Percentiles rank a stretch among this genome's conserved stretches.
phyloP scores from a whole-genome alignment of 2,329 filamentous ascomycete species.

The Microdochium bolleyi region DNA sequence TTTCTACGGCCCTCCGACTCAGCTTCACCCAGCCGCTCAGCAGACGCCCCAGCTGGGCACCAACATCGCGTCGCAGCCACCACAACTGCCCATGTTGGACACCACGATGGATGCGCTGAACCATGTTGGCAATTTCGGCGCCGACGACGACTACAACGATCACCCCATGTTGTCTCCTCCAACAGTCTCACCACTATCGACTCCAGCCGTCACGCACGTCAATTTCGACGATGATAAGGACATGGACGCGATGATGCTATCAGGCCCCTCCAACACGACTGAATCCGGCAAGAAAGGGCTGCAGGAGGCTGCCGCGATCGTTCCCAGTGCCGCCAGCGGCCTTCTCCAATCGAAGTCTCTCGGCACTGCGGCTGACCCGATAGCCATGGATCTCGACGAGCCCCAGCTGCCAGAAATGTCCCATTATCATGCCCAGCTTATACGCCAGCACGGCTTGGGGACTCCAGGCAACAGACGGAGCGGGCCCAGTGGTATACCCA shows the following conservation, averaged over 20 bases:
- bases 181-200: constrained; percentile 25
- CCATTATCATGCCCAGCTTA: neutral
- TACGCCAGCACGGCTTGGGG: neutral
- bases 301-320: neutral
- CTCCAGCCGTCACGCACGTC: constrained; percentile 18
- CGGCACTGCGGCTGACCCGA: neutral
- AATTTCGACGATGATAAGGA: constrained; percentile 18
- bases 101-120: neutral
- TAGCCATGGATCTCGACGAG: neutral
- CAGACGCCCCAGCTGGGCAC: neutral
- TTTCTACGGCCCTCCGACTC: neutral
- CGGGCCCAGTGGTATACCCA: neutral
- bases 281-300: neutral
- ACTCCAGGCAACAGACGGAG: neutral
- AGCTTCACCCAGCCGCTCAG: neutral
- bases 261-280: constrained; percentile 5
- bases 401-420: neutral
- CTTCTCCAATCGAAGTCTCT: neutral
- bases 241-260: constrained; percentile 10
- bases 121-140: neutral
- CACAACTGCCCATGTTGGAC: neutral
- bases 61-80: neutral
- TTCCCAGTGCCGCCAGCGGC: neutral
- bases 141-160: constrained; percentile 7
- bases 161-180: constrained; percentile 20